Percentiles rank a stretch among this genome's conserved stretches.
These are phyloP conservation scores for Kwoniella sp. DNA, from an alignment of 768 basidiomycete genomes.

Conservation along the genomic window DNA sequence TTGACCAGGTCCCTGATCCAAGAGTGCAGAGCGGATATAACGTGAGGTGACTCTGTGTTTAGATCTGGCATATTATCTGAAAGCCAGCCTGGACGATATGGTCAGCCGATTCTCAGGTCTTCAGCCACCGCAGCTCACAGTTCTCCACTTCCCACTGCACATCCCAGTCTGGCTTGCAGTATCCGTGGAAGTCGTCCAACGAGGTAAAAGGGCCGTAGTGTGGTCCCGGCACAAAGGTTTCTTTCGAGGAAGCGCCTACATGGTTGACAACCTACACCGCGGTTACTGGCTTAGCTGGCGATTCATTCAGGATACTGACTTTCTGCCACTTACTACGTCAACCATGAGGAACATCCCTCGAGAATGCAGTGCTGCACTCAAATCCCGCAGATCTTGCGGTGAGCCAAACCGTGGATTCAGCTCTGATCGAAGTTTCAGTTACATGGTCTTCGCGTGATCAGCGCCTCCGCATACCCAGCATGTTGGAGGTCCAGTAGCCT, in stretches of 20 bases:
- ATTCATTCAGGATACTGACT: background rate
- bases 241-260: constrained; percentile 64
- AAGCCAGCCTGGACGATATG: constrained; percentile 57
- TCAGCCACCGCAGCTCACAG: constrained; percentile 52
- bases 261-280: constrained; percentile 65
- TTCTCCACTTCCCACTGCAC: constrained; percentile 65
- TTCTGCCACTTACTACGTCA: constrained; percentile 38
- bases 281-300: background rate
- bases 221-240: constrained; percentile 55
- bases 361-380: constrained; percentile 42
- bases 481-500: constrained; percentile 47
- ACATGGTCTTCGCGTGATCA: too few species aligned
- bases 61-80: constrained; percentile 73
- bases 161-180: constrained; percentile 66
- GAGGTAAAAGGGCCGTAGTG: constrained; percentile 32
- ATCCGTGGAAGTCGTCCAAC: constrained; percentile 63
- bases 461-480: constrained; percentile 33
- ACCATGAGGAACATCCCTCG: constrained; percentile 51
- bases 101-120: background rate
- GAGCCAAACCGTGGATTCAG: constrained; percentile 48
- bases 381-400: constrained; percentile 38
- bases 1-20: constrained; percentile 69
- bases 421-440: constrained; percentile 9
- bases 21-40: constrained; percentile 60
- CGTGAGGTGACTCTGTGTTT: constrained; percentile 66